phyloP scores from a whole-genome alignment of 495 filamentous ascomycete species.

The Hypoxylon trugodes region DNA sequence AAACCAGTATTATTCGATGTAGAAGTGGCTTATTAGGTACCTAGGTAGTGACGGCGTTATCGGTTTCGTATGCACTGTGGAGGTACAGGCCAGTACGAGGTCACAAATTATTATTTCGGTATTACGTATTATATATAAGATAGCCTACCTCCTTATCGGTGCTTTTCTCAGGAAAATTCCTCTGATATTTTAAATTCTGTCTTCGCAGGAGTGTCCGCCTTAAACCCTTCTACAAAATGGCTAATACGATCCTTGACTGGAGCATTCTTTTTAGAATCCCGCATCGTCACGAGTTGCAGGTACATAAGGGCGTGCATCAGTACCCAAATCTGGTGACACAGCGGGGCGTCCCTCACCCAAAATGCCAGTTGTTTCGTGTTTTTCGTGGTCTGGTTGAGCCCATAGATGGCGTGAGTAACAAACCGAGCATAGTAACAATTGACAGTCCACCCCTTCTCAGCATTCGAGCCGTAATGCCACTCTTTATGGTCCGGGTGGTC shows the following conservation, averaged over 20 bases:
- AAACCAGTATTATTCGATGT: no score
- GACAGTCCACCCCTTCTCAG: conserved; percentile 4
- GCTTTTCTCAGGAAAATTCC: no score
- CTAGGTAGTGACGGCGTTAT: no score
- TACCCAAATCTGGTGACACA: conserved; percentile 25
- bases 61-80: no score
- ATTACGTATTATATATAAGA: no score
- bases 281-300: conserved; percentile 40
- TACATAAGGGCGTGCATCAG: conserved; percentile 39
- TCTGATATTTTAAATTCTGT: no score
- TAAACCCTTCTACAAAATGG: conserved; percentile 13
- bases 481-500: neutral
- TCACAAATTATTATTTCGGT: no score
- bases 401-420: conserved; percentile 4
- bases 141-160: no score
- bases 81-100: no score
- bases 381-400: neutral
- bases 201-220: neutral
- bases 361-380: neutral
- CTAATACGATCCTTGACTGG: conserved; percentile 20
- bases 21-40: no score
- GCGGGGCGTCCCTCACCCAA: conserved; percentile 22
- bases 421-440: conserved; percentile 36
- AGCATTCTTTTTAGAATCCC: conserved; percentile 17
- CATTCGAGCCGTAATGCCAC: neutral